These are phyloP conservation scores for Alternaria angustiovoidea DNA, from an alignment of 2,329 filamentous ascomycete species.

Conservation along the genomic window DNA sequence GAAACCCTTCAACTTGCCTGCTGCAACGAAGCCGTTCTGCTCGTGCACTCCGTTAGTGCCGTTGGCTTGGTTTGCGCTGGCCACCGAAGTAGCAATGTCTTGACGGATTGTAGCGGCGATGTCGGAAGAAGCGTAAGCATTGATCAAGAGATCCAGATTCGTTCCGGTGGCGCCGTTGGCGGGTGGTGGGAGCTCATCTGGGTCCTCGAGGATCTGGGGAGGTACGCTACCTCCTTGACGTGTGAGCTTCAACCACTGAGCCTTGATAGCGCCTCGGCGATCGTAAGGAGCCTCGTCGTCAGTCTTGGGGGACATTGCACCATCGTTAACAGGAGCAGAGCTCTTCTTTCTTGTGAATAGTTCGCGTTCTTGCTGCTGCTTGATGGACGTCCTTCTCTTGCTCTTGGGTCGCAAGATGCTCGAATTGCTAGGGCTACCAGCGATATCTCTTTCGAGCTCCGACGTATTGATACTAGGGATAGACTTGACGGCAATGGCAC, in stretches of 20 bases:
- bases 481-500: slow-evolving; percentile 87
- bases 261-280: slow-evolving; percentile 60
- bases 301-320: slow-evolving; percentile 65
- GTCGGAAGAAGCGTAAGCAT: slow-evolving; percentile 78
- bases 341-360: slow-evolving; percentile 85
- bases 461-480: slow-evolving; percentile 82
- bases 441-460: slow-evolving; percentile 69
- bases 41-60: slow-evolving; percentile 65
- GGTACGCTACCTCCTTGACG: slow-evolving; percentile 62
- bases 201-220: slow-evolving; percentile 73
- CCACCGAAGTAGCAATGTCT: slow-evolving; percentile 77
- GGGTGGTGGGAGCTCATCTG: slow-evolving; percentile 66
- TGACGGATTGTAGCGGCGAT: slow-evolving; percentile 77
- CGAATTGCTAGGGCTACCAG: slow-evolving; percentile 68
- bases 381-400: slow-evolving; percentile 81
- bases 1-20: slow-evolving; percentile 77
- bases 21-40: slow-evolving; percentile 62
- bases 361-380: slow-evolving; percentile 85
- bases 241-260: slow-evolving; percentile 68
- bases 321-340: slow-evolving; percentile 58
- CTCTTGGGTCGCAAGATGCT: slow-evolving; percentile 68
- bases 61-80: slow-evolving; percentile 72
- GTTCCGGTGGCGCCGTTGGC: slow-evolving; percentile 68
- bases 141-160: slow-evolving; percentile 82
- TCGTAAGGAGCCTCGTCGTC: slow-evolving; percentile 67